Conservation (phyloP, 257 asterid species). For the Salvia splendens region DNA sequence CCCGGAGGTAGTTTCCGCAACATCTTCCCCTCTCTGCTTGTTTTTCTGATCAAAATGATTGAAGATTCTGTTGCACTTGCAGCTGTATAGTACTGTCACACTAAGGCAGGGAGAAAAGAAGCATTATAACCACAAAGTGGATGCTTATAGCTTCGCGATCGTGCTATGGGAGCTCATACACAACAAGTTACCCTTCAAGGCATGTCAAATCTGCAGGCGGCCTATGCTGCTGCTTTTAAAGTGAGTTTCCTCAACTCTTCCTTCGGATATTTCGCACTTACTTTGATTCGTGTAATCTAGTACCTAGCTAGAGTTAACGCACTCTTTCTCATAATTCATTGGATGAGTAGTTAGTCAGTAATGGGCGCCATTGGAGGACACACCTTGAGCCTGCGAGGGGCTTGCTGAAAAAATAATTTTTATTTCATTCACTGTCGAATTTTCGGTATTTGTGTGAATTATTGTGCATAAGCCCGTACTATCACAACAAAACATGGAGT, state of each 20-base stretch:
- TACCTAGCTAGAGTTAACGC: no score
- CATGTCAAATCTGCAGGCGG: constrained; percentile 97
- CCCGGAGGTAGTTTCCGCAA: constrained; percentile 78
- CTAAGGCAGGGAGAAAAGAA: constrained; percentile 95
- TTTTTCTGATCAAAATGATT: constrained; percentile 37
- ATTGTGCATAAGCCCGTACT: no score
- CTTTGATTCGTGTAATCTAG: not conserved
- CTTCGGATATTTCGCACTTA: not conserved
- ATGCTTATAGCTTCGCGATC: constrained; percentile 95
- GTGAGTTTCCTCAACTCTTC: constrained; percentile 41
- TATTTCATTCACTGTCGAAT: no score
- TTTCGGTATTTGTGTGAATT: no score
- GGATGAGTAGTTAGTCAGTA: no score
- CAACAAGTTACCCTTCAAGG: constrained; percentile 79
- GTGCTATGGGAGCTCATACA: constrained; percentile 97
- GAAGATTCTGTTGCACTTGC: constrained; percentile 53
- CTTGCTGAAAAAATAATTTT: no score
- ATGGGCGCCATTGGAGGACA: no score
- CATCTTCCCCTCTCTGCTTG: constrained; percentile 19
- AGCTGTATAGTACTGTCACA: constrained; percentile 96
- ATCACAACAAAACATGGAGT: no score
- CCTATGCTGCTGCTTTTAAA: constrained; percentile 98
- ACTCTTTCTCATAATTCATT: no score
- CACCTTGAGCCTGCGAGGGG: no score
- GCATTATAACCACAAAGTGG: constrained; percentile 97